These are phyloP conservation scores for Picochlorum sp. DNA, from an alignment of 139 green algal genomes.

Conservation along the genomic window DNA sequence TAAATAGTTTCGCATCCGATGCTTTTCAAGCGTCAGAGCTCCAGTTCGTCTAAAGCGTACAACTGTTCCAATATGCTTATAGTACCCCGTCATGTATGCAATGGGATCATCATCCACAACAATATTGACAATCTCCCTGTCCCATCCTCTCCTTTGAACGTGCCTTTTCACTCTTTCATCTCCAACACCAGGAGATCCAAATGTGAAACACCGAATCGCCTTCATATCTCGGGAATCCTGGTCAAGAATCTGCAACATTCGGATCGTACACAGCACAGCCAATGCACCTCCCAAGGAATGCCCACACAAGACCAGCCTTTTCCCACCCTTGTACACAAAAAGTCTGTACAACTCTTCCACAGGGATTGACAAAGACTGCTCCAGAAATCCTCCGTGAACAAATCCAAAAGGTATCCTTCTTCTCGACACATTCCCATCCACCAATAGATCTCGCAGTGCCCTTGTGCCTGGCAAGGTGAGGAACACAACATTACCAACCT, in stretches of 20 bases:
- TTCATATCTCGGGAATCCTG: neutral
- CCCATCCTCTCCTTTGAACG: neutral
- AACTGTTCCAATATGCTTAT: neutral
- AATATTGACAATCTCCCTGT: neutral
- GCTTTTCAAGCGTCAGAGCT: neutral
- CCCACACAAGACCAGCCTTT: constrained; percentile 5
- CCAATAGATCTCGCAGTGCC: neutral
- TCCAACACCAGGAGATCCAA: constrained; percentile 8
- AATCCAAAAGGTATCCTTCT: neutral
- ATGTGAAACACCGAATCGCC: neutral
- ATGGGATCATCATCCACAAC: constrained; percentile 7
- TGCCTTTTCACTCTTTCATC: neutral
- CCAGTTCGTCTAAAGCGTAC: neutral
- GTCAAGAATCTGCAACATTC: neutral
- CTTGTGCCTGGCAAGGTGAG: constrained; percentile 4
- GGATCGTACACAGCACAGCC: neutral
- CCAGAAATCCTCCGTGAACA: constrained; percentile 8
- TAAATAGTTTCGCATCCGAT: neutral
- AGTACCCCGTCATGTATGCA: neutral
- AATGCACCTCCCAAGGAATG: constrained; percentile 10
- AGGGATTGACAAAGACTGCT: neutral
- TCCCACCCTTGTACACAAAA: neutral
- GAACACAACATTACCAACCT: neutral
- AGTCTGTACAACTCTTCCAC: constrained; percentile 2
- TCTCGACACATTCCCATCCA: neutral